phyloP scores from a whole-genome alignment of 2,329 filamentous ascomycete genomes.

The Colletotrichum karsti region DNA sequence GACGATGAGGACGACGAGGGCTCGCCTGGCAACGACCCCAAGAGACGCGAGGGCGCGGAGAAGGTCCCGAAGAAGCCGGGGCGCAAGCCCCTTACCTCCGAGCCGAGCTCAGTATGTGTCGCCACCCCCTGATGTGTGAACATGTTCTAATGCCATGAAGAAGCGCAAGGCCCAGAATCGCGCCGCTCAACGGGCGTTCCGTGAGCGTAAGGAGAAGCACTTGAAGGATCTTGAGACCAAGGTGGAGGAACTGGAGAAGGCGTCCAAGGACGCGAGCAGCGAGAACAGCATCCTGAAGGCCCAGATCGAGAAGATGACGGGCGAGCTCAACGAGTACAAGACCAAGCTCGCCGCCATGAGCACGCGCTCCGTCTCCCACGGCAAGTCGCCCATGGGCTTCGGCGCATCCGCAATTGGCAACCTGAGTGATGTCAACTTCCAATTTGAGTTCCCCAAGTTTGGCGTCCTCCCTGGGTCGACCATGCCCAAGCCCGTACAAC shows the following conservation, averaged over 20 bases:
- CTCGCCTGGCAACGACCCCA: slow-evolving; percentile 56
- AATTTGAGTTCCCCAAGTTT: slow-evolving; percentile 97
- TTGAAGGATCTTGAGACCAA: slow-evolving; percentile 85
- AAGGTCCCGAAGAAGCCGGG: slow-evolving; percentile 95
- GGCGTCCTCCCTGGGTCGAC: slow-evolving; percentile 71
- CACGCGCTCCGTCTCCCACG: slow-evolving; percentile 35
- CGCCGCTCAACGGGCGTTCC: slow-evolving; percentile 91
- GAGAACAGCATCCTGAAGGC: slow-evolving; percentile 86
- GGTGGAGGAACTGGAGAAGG: slow-evolving; percentile 80
- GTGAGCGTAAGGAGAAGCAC: slow-evolving; percentile 94
- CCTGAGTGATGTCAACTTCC: slow-evolving; percentile 81
- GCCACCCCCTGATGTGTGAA: not conserved
- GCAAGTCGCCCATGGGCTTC: slow-evolving; percentile 52
- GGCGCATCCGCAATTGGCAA: slow-evolving; percentile 62
- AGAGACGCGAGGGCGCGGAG: slow-evolving; percentile 83
- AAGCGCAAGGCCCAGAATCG: slow-evolving; percentile 97
- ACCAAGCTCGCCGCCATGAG: slow-evolving; percentile 77
- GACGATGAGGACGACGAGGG: slow-evolving; percentile 75
- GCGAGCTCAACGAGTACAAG: slow-evolving; percentile 89
- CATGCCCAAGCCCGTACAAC: slow-evolving; percentile 30
- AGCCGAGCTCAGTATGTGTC: slow-evolving; percentile 87
- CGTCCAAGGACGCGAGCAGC: slow-evolving; percentile 81
- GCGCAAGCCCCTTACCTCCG: slow-evolving; percentile 92
- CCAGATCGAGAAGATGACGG: slow-evolving; percentile 88
- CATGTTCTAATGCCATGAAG: slow-evolving; percentile 50